Conservation (phyloP, 2,329 filamentous ascomycete genomes). For the Sporothrix pallida region DNA sequence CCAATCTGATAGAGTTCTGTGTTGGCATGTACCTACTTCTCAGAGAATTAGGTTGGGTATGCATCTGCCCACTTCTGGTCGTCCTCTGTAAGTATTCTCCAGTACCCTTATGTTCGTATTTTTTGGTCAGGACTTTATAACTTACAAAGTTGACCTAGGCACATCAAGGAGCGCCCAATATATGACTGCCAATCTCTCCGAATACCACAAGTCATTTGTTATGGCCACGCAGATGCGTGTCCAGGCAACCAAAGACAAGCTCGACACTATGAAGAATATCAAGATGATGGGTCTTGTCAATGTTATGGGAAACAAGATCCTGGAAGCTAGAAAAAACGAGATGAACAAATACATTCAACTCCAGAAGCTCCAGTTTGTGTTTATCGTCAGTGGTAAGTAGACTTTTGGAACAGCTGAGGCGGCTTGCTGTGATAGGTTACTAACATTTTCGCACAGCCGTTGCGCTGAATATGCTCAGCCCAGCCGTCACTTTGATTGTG, state of each 20-base stretch:
- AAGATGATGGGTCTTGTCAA: conserved; percentile 1
- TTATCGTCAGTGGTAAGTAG: conserved; percentile 4
- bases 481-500: not conserved
- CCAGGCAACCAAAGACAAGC: conserved; percentile 1
- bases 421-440: not conserved
- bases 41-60: not conserved
- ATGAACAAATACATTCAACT: not conserved
- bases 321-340: conserved; percentile 1
- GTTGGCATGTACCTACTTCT: not conserved
- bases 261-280: not conserved
- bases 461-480: not conserved
- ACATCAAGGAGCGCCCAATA: not conserved
- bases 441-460: not conserved
- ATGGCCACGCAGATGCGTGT: conserved; percentile 1
- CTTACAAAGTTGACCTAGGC: not conserved
- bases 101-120: not conserved
- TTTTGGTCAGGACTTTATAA: too few relatives aligned
- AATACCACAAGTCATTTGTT: conserved; percentile 8
- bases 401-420: not conserved
- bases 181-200: not conserved
- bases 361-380: not conserved
- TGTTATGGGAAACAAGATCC: not conserved
- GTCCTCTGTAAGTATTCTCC: not conserved
- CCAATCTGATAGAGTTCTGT: not conserved
- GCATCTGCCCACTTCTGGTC: not conserved